phyloP scores from a whole-genome alignment of 257 asterid species.

The Lycium ferocissimum region DNA sequence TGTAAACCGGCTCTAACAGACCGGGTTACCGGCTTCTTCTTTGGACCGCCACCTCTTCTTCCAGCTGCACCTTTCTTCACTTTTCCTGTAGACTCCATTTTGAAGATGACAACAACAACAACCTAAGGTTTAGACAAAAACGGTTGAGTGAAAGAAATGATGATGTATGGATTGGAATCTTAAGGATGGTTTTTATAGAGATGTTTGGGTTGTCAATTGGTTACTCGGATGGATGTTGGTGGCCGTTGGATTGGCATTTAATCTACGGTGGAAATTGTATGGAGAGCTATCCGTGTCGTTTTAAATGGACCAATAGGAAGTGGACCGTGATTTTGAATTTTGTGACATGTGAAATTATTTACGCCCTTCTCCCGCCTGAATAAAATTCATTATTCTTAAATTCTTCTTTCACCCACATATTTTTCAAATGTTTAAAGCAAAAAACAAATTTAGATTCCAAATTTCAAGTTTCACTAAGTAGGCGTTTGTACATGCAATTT shows the following conservation, averaged over 20 bases:
- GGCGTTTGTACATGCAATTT: no score
- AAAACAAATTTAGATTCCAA: no score
- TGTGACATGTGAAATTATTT: not conserved
- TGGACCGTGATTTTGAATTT: constrained; percentile 24
- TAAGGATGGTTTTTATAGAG: not conserved
- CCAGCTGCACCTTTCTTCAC: constrained; percentile 55
- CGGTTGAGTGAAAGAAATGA: no score
- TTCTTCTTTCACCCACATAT: no score
- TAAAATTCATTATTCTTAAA: no score
- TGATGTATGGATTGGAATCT: not conserved
- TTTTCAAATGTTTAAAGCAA: no score
- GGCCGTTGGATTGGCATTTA: constrained; percentile 39
- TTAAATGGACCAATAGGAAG: constrained; percentile 42
- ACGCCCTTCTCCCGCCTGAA: constrained; percentile 33
- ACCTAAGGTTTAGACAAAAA: no score
- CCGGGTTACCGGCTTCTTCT: constrained; percentile 52
- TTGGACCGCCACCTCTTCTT: constrained; percentile 52
- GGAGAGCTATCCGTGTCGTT: constrained; percentile 34
- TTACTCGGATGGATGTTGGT: not conserved
- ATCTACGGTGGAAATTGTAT: constrained; percentile 25
- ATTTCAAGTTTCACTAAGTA: no score
- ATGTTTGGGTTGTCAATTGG: not conserved
- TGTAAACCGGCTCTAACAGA: constrained; percentile 52
- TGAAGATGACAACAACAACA: no score
- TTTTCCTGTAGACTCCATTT: constrained; percentile 41